Evolutionary conservation across 805 yeast species (phyloP), one percentile per base, ranked within the genome.

Genomic region (Aciculoconidium aculeatum): DNA sequence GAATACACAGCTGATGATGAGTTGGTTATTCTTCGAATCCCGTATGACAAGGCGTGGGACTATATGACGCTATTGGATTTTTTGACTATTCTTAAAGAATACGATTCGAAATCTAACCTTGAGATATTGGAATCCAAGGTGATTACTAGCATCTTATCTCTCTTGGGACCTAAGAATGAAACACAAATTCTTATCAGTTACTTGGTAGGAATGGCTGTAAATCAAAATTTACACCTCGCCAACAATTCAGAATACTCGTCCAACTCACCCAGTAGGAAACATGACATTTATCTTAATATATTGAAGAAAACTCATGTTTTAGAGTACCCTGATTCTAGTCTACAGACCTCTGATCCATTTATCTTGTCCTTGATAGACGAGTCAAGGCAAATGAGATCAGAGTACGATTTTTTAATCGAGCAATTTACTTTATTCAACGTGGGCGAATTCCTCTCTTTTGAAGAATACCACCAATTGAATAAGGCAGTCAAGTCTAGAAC

Each of bases 401-500:
- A 40, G 26, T 29, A 39, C 17, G 35, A 47, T 32, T 31, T 40
- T 3, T 43, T 42, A 26, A 35, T 48, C 22, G 28, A 30, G 2
- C 19, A 32, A 4, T 40, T 45, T 23, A 47, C 46, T 13, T 14
- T 38, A 3, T 15, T 49, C 1, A 31, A 49, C 6, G 37, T 36
- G 8, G 28, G 39, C 2, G 29, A 48, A 2, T 28, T 47, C 12
- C 31, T 51, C 4, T 19, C 46, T 0, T 49, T 56, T 23, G 47
- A 42, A 11, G 39, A 28, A 11, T 55, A 48, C 15, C 37, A 32
- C 32, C 61, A 58, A 30, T 41, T 62, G n/a, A 41, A 37, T 10
- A 51, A 70, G 14, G 76, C 80, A 0, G 63, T 80, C 1, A 54
- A 66, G 19, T 77, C 85, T 0, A 58, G 90, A 32, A 68, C 72